Base-by-base conservation (phyloP, 1,139 yeast genomes). In the Kurtzmaniella quercitrusa region DNA sequence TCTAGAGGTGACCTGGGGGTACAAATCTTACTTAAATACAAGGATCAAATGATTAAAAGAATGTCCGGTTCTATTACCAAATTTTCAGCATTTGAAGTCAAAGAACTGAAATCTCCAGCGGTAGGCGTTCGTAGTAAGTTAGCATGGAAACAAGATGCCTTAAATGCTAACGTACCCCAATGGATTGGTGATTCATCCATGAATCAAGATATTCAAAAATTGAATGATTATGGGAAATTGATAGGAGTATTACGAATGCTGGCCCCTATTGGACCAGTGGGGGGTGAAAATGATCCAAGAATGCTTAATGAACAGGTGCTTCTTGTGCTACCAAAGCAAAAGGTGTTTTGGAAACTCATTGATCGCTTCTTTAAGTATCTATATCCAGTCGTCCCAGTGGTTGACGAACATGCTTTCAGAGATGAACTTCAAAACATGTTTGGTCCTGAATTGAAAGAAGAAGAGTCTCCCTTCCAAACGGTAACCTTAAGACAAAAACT, bases 381-480 rank as follows among this genome's bases (percentile, higher is more conserved):
- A 7, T 68, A 68, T 44, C 73, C 74, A 0, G 61, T 67, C 39
- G 51, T 64, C 46, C 79, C 79, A 1, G 65, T 63, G 42, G 41
- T 73, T n/a, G 74, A 71, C 41, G 73, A 75, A 47, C 43, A 38
- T 11, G 47, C 48, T 1, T 53, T 53, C 39, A 38, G 49, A 34
- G 25, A 19, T 5, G 39, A 41, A 5, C 17, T 41, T 19, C 17
- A 25, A 9, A 38, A 47, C 9, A 43, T 56, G 6, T 38, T 54
- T 2, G 59, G 47, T 19, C 25, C 36, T 1, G 48, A 43, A 31
- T 41, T 46, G 8, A 41, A 39, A 19, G 36, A 16, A 8, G 43
- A 40, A 4, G 55, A 49, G 11, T 40, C 34, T n/a, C 46, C 45
- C 1, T 47, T 59, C 9, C 16, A 38, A 2, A 44, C 44, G 11